A percentile compares a stretch with the other conserved stretches of the same genome.
These are phyloP conservation scores for Erucastrum elatum DNA, from an alignment of 345 rosid species.

Conservation along the genomic window DNA sequence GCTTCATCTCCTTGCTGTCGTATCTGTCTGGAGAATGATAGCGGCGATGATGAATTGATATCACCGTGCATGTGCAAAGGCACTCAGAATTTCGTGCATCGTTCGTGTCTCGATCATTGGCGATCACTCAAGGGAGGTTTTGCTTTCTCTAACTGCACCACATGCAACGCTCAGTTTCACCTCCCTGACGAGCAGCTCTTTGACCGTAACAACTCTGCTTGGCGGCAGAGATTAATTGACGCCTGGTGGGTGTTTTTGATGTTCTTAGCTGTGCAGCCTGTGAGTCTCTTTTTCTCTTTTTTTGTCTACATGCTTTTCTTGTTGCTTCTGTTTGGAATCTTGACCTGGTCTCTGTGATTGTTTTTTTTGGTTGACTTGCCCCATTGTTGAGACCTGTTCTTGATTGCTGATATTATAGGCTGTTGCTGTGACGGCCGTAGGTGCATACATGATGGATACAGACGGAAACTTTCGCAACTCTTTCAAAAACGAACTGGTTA, in stretches of 20 bases:
- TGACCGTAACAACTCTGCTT: neutral
- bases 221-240: neutral
- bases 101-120: constrained; percentile 88
- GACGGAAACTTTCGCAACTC: constrained; percentile 86
- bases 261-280: neutral
- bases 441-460: constrained; percentile 85
- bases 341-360: neutral
- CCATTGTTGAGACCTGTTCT: too few relatives aligned
- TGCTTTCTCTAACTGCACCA: constrained; percentile 93
- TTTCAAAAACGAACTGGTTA: constrained; percentile 45
- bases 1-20: constrained; percentile 60
- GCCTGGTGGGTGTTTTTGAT: neutral
- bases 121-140: constrained; percentile 77
- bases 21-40: constrained; percentile 82
- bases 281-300: neutral
- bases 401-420: constrained; percentile 41
- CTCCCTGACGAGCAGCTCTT: neutral
- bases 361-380: too few relatives aligned
- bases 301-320: neutral
- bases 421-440: constrained; percentile 66
- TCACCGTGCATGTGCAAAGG: constrained; percentile 99
- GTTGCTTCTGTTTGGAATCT: neutral
- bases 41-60: constrained; percentile 90
- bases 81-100: constrained; percentile 88
- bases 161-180: constrained; percentile 73